These are phyloP conservation scores for Pistacia atlantica DNA, from an alignment of 345 rosid species.

Conservation along the genomic window DNA sequence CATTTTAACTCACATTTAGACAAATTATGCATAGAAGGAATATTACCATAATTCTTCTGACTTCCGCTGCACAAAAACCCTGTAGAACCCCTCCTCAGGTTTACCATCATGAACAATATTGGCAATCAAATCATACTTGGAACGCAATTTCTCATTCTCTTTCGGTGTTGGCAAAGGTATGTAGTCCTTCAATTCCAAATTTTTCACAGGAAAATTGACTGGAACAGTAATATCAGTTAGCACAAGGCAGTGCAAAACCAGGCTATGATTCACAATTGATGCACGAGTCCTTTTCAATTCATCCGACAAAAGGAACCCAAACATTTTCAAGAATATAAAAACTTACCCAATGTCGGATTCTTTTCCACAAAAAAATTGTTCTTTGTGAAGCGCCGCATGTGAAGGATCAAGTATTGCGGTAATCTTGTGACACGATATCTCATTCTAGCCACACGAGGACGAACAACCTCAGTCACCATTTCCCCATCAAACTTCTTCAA, in stretches of 20 bases:
- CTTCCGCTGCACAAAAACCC: constrained; percentile 96
- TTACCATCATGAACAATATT: constrained; percentile 97
- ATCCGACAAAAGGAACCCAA: not conserved
- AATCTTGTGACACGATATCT: constrained; percentile 75
- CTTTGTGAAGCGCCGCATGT: constrained; percentile 91
- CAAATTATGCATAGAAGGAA: not conserved
- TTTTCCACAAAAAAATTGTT: constrained; percentile 93
- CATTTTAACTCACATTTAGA: not conserved
- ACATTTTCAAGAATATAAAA: not conserved
- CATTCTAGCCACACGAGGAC: constrained; percentile 83
- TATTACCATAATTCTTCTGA: constrained; percentile 89
- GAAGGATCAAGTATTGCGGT: constrained; percentile 83
- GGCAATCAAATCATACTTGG: constrained; percentile 91
- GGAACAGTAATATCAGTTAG: constrained; percentile 26
- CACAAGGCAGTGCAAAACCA: not conserved
- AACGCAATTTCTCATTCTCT: constrained; percentile 57
- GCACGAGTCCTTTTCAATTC: not conserved
- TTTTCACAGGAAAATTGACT: constrained; percentile 98
- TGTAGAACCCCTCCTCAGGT: constrained; percentile 88
- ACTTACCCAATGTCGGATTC: constrained; percentile 90
- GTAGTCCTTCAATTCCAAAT: constrained; percentile 87
- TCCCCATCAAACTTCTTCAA: constrained; percentile 97
- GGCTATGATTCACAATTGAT: not conserved
- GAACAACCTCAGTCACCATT: constrained; percentile 84
- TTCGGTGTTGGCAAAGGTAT: constrained; percentile 77